Percentiles rank a stretch among this genome's conserved stretches.
Evolutionary conservation across 2,329 filamentous ascomycete species (phyloP).

Genomic region (Acrodontium crateriforme): DNA sequence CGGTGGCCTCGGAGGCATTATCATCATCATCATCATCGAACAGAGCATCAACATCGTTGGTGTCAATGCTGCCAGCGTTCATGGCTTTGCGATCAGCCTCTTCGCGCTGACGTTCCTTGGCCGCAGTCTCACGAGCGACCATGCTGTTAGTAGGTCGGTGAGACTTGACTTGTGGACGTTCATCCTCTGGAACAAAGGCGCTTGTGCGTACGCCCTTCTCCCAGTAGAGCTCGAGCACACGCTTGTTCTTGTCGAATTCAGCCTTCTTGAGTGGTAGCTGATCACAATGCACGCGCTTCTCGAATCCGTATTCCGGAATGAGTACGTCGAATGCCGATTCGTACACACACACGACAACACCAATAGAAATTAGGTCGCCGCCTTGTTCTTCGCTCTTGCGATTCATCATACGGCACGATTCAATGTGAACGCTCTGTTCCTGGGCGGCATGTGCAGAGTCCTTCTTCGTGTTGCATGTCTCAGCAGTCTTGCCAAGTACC

Average conservation of each 20-base stretch:
- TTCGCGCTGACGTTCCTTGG: constrained; percentile 71
- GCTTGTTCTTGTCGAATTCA: constrained; percentile 95
- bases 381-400: constrained; percentile 74
- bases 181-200: constrained; percentile 90
- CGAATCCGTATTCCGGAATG: constrained; percentile 95
- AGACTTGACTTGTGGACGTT: constrained; percentile 69
- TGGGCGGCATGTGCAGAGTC: constrained; percentile 95
- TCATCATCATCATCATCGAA: constrained; percentile 64
- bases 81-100: constrained; percentile 87
- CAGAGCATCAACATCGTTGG: constrained; percentile 84
- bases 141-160: constrained; percentile 37
- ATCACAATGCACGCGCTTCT: constrained; percentile 98
- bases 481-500: constrained; percentile 75
- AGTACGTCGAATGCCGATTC: constrained; percentile 97
- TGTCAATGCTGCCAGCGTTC: constrained; percentile 85
- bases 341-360: constrained; percentile 92
- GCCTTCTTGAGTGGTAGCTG: constrained; percentile 96
- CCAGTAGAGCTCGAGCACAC: constrained; percentile 94
- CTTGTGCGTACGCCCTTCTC: constrained; percentile 98
- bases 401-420: constrained; percentile 92
- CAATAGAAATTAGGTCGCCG: constrained; percentile 86
- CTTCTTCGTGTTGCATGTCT: constrained; percentile 97
- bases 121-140: constrained; percentile 67
- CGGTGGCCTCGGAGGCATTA: constrained; percentile 75
- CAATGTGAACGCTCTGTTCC: constrained; percentile 97